phyloP scores from a whole-genome alignment of 768 basidiomycete genomes.

The Boletus subcaerulescens region DNA sequence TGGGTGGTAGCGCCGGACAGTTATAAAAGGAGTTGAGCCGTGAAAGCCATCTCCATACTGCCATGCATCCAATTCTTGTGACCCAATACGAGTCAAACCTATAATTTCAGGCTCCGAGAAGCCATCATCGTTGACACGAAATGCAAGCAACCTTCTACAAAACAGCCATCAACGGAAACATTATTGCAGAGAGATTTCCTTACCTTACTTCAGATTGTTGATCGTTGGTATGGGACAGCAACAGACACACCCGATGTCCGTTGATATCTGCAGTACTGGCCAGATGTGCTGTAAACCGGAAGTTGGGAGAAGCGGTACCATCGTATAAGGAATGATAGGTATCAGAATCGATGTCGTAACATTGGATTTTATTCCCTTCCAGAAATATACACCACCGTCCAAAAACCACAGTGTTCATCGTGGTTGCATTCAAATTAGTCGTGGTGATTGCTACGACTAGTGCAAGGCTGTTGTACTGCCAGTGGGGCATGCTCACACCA shows the following conservation, averaged over 20 bases:
- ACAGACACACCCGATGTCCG: background rate
- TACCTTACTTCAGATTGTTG: background rate
- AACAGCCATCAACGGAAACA: background rate
- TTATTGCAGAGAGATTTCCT: background rate
- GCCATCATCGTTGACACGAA: background rate
- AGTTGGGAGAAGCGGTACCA: background rate
- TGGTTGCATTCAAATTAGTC: no score
- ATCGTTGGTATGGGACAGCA: background rate
- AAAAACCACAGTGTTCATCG: no score
- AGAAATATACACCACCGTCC: background rate
- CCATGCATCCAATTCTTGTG: background rate
- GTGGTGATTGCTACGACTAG: no score
- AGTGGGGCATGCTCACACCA: no score
- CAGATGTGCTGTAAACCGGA: background rate
- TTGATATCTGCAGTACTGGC: background rate
- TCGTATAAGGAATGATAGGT: background rate
- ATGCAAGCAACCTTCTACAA: background rate
- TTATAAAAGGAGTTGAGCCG: background rate
- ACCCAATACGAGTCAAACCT: background rate
- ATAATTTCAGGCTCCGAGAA: background rate
- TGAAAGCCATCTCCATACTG: background rate
- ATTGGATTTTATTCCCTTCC: background rate
- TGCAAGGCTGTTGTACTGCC: no score
- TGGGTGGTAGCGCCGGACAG: background rate
- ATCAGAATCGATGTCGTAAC: background rate